Evolutionary conservation across 2,329 filamentous ascomycete genomes (phyloP), one percentile per base, ranked within the genome.

Genomic region (Atkinsonella texensis): DNA sequence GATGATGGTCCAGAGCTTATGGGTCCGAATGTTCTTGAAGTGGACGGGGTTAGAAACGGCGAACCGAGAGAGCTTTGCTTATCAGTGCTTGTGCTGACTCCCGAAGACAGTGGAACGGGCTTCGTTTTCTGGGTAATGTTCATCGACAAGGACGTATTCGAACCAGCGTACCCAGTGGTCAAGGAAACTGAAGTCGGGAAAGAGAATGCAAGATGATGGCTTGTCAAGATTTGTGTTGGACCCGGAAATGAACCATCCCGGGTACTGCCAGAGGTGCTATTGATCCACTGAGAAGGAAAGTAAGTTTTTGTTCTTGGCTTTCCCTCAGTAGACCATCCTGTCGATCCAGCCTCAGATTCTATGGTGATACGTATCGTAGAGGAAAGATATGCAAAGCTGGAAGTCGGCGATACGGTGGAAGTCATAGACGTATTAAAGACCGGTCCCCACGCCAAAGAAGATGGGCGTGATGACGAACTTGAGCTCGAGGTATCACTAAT

Each of bases 211-310:
- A 35, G 44, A 33, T 11, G 15, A 17, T 23, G n/a, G 20, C 35
- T 13, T n/a, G 50, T 46, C 18, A 35, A 47, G 23, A 28, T 42
- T 33, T 44, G 44, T 31, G 48, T 44, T 7, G 48, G 38, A 18
- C 33, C 32, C 9, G 48, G 23, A n/a, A 43, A 28, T 28, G 45
- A 45, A 31, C 20, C 39, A 18, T 33, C 38, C 8, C 33, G 23
- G 42, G 32, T 40, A 41, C 38, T 53, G 43, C 17, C 32, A 2
- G 31, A 40, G 17, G 52, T 53, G 15, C 32, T 48, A 6, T 53
- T 53, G 23, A 32, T 12, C 52, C 48, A 53, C 13, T 38, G 44
- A 15, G 52, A 48, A 38, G 52, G 48, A 40, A 51, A 53, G 28
- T 40, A 53, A 1, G 52, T 50, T 28, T 31, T 47, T 12, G 52